Conservation (phyloP, 306 rosid genomes). For the Heteromeles arbutifolia region DNA sequence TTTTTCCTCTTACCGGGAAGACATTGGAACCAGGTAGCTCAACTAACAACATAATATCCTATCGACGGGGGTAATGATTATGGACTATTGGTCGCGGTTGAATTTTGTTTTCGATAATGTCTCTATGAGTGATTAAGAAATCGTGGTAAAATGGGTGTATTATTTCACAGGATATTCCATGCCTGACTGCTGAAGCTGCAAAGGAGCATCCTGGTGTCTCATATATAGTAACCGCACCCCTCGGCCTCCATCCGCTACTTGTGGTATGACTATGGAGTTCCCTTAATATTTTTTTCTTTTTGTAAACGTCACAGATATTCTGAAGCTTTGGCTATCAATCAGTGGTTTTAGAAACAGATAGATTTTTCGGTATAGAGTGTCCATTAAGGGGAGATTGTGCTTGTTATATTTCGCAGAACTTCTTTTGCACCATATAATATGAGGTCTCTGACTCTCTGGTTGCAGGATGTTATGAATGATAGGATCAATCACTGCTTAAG, state of each 20-base stretch:
- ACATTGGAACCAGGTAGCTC: slow-evolving; percentile 76
- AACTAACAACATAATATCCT: background rate
- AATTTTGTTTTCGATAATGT: background rate
- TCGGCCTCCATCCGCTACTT: slow-evolving; percentile 72
- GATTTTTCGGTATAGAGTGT: background rate
- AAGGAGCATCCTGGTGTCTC: slow-evolving; percentile 70
- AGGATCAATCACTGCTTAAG: slow-evolving; percentile 72
- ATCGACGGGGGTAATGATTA: background rate
- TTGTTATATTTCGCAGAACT: background rate
- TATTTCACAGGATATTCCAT: slow-evolving; percentile 73
- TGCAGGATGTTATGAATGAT: slow-evolving; percentile 81
- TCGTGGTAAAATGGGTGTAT: background rate
- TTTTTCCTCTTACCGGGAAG: slow-evolving; percentile 91
- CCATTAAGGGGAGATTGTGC: background rate
- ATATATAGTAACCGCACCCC: slow-evolving; percentile 75
- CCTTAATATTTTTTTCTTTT: background rate
- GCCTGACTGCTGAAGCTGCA: slow-evolving; percentile 82
- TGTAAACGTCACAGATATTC: background rate
- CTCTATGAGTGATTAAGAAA: background rate
- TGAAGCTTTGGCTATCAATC: background rate
- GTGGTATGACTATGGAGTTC: slow-evolving; percentile 48
- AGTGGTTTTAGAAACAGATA: background rate
- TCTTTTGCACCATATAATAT: background rate
- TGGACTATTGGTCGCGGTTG: background rate
- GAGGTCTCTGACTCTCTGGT: slow-evolving; percentile 6